Evolutionary conservation across 768 basidiomycete species (phyloP).

Genomic region (Naganishia friedmannii): DNA sequence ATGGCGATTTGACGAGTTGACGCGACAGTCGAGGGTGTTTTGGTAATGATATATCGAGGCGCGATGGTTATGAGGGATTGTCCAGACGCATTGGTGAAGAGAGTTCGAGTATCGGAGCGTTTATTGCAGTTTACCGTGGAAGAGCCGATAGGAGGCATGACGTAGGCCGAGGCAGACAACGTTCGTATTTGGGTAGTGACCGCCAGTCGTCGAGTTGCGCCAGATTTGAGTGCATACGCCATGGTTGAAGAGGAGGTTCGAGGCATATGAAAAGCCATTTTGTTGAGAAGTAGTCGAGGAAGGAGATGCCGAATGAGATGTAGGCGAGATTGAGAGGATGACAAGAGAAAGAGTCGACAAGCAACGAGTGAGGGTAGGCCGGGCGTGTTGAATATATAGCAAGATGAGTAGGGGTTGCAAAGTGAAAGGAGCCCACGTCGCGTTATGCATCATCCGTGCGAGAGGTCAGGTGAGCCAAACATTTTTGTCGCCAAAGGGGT

Average conservation of each 20-base stretch:
- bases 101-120: background rate
- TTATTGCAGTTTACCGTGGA: background rate
- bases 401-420: background rate
- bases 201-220: background rate
- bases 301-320: background rate
- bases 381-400: background rate
- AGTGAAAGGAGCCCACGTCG: background rate
- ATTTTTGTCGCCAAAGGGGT: background rate
- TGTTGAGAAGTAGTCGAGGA: background rate
- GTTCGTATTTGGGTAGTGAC: background rate
- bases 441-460: background rate
- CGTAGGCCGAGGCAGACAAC: constrained; percentile 5
- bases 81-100: constrained; percentile 1
- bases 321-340: background rate
- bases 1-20: constrained; percentile 43
- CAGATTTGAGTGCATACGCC: background rate
- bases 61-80: constrained; percentile 6
- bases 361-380: background rate
- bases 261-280: background rate
- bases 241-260: background rate
- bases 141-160: constrained; percentile 20
- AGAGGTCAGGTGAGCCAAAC: constrained; percentile 3
- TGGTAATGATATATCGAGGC: constrained; percentile 9
- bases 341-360: background rate
- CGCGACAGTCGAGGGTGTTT: constrained; percentile 13